Evolutionary conservation across 139 green algal species (phyloP).

Genomic region (Coelastrella sp.): DNA sequence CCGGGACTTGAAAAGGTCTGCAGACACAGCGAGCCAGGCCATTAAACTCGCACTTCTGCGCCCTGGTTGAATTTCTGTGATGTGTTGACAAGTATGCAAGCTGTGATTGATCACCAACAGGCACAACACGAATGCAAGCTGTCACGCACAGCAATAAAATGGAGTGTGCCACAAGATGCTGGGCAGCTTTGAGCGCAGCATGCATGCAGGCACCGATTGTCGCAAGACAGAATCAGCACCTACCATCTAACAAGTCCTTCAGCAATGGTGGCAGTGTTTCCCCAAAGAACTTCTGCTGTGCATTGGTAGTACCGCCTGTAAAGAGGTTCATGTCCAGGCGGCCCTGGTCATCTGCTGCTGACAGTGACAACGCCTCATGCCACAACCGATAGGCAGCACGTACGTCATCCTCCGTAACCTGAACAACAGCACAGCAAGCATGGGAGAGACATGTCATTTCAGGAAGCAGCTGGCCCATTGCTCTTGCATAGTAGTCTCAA

Average conservation of each 20-base stretch:
- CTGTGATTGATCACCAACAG: too few relatives aligned
- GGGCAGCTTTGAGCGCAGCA: too few relatives aligned
- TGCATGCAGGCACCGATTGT: not conserved
- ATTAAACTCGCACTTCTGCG: not conserved
- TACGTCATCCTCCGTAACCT: slow-evolving; percentile 70
- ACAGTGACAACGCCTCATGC: slow-evolving; percentile 22
- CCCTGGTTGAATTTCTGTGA: too few relatives aligned
- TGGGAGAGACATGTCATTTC: not conserved
- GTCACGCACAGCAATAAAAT: too few relatives aligned
- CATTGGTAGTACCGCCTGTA: not conserved
- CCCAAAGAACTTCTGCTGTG: slow-evolving; percentile 40
- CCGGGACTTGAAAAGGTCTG: slow-evolving; percentile 37
- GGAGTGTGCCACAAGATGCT: too few relatives aligned
- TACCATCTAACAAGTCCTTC: slow-evolving; percentile 24
- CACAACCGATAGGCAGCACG: slow-evolving; percentile 74
- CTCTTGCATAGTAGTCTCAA: too few relatives aligned
- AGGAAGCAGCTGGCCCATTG: not conserved
- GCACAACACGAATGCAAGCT: too few relatives aligned
- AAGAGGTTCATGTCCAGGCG: slow-evolving; percentile 38
- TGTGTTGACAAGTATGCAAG: too few relatives aligned
- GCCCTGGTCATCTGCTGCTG: slow-evolving; percentile 41
- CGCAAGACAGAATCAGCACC: not conserved
- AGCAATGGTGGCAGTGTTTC: slow-evolving; percentile 40
- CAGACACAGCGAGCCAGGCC: not conserved
- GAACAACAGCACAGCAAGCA: not conserved